These are phyloP conservation scores for Hemerocallis citrina DNA, from an alignment of 106 monocot species.

Conservation along the genomic window DNA sequence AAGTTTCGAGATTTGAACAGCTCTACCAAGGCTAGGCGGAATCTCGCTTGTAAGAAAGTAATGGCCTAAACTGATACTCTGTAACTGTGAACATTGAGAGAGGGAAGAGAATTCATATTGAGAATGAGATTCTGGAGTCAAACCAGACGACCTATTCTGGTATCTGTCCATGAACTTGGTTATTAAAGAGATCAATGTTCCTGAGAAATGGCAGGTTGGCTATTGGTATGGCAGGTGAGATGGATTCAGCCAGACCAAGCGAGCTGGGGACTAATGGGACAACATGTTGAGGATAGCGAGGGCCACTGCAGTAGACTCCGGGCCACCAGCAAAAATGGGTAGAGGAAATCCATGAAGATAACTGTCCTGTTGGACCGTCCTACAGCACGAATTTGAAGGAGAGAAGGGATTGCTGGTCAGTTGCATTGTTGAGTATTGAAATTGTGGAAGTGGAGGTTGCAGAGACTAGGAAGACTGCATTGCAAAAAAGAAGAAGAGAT, in stretches of 20 bases:
- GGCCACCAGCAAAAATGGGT: constrained; percentile 23
- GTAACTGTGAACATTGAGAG: too few relatives aligned
- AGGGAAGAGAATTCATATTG: constrained; percentile 8
- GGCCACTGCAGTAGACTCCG: constrained; percentile 30
- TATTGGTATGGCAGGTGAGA: constrained; percentile 28
- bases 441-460: background rate
- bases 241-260: constrained; percentile 4
- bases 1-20: constrained; percentile 1
- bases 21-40: background rate
- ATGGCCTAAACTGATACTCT: background rate
- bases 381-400: constrained; percentile 25
- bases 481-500: too few relatives aligned
- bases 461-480: background rate
- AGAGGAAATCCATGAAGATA: constrained; percentile 23
- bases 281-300: background rate
- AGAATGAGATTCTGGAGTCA: constrained; percentile 10
- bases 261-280: background rate
- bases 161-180: constrained; percentile 16
- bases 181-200: constrained; percentile 9
- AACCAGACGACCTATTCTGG: constrained; percentile 10
- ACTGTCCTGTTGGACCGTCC: background rate
- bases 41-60: background rate
- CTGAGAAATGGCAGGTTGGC: constrained; percentile 28
- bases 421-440: background rate
- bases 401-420: constrained; percentile 19